Conservation (phyloP, 306 rosid species). For the Citrullus mucosospermus region DNA sequence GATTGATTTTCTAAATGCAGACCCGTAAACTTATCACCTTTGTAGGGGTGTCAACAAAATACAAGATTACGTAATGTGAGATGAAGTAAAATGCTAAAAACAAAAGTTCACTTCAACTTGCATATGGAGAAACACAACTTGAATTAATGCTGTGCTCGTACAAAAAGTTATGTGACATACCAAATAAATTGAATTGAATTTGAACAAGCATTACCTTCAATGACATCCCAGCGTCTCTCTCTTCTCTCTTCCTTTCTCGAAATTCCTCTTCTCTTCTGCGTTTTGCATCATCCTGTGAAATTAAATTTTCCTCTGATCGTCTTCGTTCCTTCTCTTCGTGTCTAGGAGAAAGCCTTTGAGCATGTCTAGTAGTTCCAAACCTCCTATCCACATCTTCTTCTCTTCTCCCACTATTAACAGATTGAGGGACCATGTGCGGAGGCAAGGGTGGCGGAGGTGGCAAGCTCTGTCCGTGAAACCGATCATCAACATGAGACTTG, state of each 20-base stretch:
- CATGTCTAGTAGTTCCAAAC: slow-evolving; percentile 72
- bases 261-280: slow-evolving; percentile 94
- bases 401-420: slow-evolving; percentile 72
- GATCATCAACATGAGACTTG: slow-evolving; percentile 73
- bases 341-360: slow-evolving; percentile 91
- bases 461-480: slow-evolving; percentile 84
- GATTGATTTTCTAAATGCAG: not conserved
- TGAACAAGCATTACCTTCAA: slow-evolving; percentile 43
- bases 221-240: slow-evolving; percentile 39
- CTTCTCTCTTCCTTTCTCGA: slow-evolving; percentile 90
- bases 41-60: not conserved
- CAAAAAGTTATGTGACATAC: not conserved
- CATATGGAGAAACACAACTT: not conserved
- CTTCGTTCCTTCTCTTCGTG: slow-evolving; percentile 92
- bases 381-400: slow-evolving; percentile 93
- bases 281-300: slow-evolving; percentile 72
- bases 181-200: not conserved
- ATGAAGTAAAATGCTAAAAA: not conserved
- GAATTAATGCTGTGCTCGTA: not conserved
- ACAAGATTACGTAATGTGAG: not conserved
- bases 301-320: slow-evolving; percentile 76
- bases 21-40: not conserved
- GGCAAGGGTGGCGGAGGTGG: slow-evolving; percentile 99
- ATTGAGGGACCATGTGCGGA: slow-evolving; percentile 87
- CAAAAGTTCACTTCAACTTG: not conserved